Conservation (phyloP, 257 asterid genomes). For the Asclepias syriaca region DNA sequence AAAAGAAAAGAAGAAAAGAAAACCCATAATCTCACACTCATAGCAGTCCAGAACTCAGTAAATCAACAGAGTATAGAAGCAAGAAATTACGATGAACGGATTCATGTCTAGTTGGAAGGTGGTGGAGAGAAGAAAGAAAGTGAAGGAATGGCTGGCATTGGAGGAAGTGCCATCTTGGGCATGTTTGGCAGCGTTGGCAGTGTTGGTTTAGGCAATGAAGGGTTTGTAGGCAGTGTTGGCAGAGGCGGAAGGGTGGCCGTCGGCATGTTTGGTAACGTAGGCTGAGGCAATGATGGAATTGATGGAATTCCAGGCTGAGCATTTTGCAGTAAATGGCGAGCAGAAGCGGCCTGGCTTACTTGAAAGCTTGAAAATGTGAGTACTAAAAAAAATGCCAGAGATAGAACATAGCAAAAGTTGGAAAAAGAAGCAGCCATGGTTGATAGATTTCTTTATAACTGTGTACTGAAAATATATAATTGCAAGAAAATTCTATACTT, state of each 20-base stretch:
- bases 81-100: too few species aligned
- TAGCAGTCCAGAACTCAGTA: too few species aligned
- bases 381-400: neutral
- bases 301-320: conserved; percentile 2
- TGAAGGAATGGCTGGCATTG: too few species aligned
- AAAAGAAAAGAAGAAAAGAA: too few species aligned
- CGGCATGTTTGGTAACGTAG: neutral
- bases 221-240: conserved; percentile 11
- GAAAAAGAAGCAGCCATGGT: neutral
- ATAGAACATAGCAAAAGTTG: neutral
- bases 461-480: too few species aligned
- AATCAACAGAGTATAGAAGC: too few species aligned
- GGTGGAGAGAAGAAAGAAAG: too few species aligned
- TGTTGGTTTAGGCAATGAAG: conserved; percentile 2
- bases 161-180: too few species aligned
- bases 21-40: too few species aligned
- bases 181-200: conserved; percentile 9
- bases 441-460: too few species aligned
- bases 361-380: conserved; percentile 6
- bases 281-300: neutral
- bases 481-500: too few species aligned
- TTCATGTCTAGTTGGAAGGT: too few species aligned
- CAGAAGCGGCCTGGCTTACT: neutral
- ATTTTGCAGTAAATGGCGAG: conserved; percentile 12
- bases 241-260: neutral